Base-by-base conservation (phyloP, 1,284 basidiomycete genomes). In the Ceratobasidium sp. region DNA sequence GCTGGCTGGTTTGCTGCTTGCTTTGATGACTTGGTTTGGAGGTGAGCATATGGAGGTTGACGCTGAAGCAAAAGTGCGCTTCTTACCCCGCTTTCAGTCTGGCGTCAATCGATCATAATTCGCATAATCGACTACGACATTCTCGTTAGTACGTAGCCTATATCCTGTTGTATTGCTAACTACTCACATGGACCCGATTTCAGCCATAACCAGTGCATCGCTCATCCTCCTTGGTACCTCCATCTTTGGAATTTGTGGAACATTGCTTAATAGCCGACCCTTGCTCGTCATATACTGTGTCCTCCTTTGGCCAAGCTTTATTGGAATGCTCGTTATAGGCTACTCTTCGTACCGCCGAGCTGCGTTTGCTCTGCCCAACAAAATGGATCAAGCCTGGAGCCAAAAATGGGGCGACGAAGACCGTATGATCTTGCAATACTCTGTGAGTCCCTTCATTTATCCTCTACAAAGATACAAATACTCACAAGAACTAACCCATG, bases 361-460 rank as follows among this genome's bases (percentile, higher is more conserved):
- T 79, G 88, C 90, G 0, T 94, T 93, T 85, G 87, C 92, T 56
- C 88, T 94, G 78, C 91, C 93, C 82, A 89, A 89, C 80, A 94
- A 94, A 84, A 86, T 94, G 79, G 92, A 93, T 83, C 84, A 89
- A 78, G 90, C 91, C 33, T 94, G 93, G 93, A 91, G 89, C 80
- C 86, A 90, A 73, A 87, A 88, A 82, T 90, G 92, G 81, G 91
- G 90, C 2, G 85, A 89, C 4, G 80, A 86, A 2, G 91, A 89
- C 1, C 87, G 92, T 52, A 86, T 90, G 10, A 83, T 90, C 71
- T 87, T 95, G 62, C 93, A 95, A 82, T 88, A 93, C 82, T 84
- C 89, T 3, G 79, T 81, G 38, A 66, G 74, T 20, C 17, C 50
- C 38, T 40, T 26, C n/a, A 15, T 38, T 26, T 42, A 15, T 38